phyloP scores from a whole-genome alignment of 169 alveolate genomes.

The Plasmodium falciparum region DNA sequence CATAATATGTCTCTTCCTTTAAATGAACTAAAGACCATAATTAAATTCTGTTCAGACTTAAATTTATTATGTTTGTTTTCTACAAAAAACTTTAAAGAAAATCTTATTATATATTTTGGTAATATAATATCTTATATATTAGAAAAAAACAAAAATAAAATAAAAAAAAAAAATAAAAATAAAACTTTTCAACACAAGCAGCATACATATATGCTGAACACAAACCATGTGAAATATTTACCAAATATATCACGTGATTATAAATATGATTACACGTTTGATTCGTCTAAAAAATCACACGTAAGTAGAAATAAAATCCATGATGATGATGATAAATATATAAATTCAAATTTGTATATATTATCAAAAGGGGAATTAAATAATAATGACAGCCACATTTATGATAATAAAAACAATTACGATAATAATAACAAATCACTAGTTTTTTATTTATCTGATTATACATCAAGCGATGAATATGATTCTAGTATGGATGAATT shows the following conservation, averaged over 20 bases:
- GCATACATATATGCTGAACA: too few relatives aligned
- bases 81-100: constrained; percentile 64
- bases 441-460: constrained; percentile 55
- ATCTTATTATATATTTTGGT: constrained; percentile 58
- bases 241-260: background rate
- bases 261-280: background rate
- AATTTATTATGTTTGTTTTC: constrained; percentile 59
- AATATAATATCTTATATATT: constrained; percentile 36
- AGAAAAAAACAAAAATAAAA: constrained; percentile 33
- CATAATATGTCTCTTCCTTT: constrained; percentile 58
- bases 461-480: constrained; percentile 57
- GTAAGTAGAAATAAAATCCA: background rate
- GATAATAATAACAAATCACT: background rate
- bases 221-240: too few relatives aligned
- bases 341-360: background rate
- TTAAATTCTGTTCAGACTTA: constrained; percentile 67
- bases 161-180: background rate
- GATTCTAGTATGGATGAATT: constrained; percentile 30
- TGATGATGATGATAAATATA: background rate
- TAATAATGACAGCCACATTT: too few relatives aligned
- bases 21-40: constrained; percentile 21
- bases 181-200: too few relatives aligned
- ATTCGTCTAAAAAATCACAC: background rate
- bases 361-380: background rate
- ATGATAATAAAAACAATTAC: too few relatives aligned